Evolutionary conservation across 352 stramenopile genomes (phyloP).

Genomic region (Blastocystis hominis): DNA sequence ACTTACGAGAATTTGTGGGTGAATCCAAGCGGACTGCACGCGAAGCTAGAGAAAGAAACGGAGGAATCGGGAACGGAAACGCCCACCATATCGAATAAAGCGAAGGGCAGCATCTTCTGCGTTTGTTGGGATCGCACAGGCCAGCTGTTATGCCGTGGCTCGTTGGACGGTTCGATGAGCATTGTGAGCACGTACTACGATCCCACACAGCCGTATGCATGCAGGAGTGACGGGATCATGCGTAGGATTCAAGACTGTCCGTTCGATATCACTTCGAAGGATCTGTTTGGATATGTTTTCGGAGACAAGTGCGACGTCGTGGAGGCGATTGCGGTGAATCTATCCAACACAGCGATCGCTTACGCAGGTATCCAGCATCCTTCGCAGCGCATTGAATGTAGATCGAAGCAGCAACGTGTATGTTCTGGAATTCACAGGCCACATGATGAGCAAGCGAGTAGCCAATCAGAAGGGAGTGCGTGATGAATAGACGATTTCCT

Average conservation of each 20-base stretch:
- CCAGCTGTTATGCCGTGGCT: conserved; percentile 14
- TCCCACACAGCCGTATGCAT: neutral
- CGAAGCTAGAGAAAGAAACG: conserved; percentile 32
- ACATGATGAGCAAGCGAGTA: conserved; percentile 19
- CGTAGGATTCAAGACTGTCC: conserved; percentile 25
- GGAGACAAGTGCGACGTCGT: conserved; percentile 26
- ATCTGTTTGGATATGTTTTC: conserved; percentile 40
- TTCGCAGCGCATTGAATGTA: neutral
- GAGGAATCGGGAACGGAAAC: neutral
- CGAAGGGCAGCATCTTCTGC: conserved; percentile 39
- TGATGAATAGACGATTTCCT: neutral
- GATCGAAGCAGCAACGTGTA: conserved; percentile 21
- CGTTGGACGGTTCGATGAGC: conserved; percentile 31
- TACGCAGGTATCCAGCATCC: neutral
- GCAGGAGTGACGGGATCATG: too few relatives aligned
- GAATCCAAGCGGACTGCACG: neutral
- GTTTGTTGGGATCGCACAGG: conserved; percentile 42
- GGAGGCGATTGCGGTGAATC: neutral
- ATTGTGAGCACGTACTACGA: conserved; percentile 47
- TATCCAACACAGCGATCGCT: neutral
- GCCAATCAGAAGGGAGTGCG: too few relatives aligned
- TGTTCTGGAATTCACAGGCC: conserved; percentile 17
- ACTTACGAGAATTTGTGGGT: conserved; percentile 51
- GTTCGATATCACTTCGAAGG: conserved; percentile 26
- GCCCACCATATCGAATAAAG: neutral